Evolutionary conservation across 176 grass and related monocot genomes (phyloP).

Genomic region (Guadua angustifolia): DNA sequence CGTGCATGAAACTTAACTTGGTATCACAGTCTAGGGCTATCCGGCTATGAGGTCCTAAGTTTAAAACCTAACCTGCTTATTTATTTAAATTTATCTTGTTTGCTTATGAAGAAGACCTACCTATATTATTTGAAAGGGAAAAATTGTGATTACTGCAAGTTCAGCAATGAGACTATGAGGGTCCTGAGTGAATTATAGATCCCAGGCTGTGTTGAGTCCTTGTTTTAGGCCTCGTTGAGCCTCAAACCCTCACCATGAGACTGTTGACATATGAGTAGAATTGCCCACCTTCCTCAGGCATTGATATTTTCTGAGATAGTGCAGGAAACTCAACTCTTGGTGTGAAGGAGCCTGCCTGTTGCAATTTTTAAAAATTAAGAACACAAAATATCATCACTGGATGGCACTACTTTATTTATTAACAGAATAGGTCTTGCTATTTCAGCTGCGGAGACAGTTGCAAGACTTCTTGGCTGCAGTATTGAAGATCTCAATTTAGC

Average conservation of each 20-base stretch:
- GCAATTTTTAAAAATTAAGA: not conserved
- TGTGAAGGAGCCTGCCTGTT: slow-evolving; percentile 19
- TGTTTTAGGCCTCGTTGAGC: not conserved
- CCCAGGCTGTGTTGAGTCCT: not conserved
- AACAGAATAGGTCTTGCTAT: slow-evolving; percentile 18
- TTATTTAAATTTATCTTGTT: slow-evolving; percentile 8
- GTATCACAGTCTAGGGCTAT: not conserved
- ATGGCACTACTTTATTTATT: slow-evolving; percentile 8
- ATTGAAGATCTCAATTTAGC: slow-evolving; percentile 72
- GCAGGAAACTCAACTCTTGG: slow-evolving; percentile 13
- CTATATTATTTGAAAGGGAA: not conserved
- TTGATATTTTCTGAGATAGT: not conserved
- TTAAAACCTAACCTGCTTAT: slow-evolving; percentile 11
- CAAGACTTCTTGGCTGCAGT: slow-evolving; percentile 91
- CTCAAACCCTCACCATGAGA: not conserved
- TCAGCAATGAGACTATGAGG: not conserved
- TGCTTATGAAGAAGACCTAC: slow-evolving; percentile 1
- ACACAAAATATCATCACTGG: not conserved
- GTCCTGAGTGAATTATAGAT: not conserved
- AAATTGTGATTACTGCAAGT: not conserved
- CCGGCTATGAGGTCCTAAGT: not conserved
- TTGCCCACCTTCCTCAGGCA: not conserved
- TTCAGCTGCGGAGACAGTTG: slow-evolving; percentile 81
- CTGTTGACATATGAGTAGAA: slow-evolving; percentile 8
- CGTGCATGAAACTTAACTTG: not conserved